A percentile compares a stretch with the other conserved stretches of the same genome.
Evolutionary conservation across 345 rosid species (phyloP).

Genomic region (Eucalyptus pauciflora): DNA sequence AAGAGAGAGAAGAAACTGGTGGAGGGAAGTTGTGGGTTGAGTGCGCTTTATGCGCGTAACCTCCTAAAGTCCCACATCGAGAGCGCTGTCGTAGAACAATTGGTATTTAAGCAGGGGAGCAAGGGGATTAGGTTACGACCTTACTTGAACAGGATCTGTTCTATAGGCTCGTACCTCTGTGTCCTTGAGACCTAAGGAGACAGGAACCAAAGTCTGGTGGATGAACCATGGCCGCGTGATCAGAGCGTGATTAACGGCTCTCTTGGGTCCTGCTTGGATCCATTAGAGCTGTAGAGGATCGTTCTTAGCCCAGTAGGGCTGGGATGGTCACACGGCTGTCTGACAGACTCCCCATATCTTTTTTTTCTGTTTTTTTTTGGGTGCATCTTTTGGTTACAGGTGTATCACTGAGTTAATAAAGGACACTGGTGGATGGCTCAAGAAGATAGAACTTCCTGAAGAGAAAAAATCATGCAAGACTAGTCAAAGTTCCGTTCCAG

Average conservation of each 20-base stretch:
- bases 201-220: conserved; percentile 2
- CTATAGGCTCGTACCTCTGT: conserved; percentile 4
- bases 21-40: not conserved
- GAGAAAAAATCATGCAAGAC: not conserved
- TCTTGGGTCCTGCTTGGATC: fast-evolving
- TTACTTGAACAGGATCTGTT: conserved; percentile 11
- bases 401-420: not conserved
- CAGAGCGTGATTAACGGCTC: conserved; percentile 1
- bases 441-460: not conserved
- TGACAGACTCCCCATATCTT: not conserved
- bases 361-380: not conserved
- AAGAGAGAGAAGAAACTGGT: not conserved
- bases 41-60: not conserved
- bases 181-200: not conserved
- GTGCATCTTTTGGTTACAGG: not conserved
- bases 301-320: not conserved
- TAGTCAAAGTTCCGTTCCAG: not conserved
- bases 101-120: fast-evolving
- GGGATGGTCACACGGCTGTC: not conserved
- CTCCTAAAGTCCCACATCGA: not conserved
- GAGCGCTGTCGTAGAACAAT: fast-evolving
- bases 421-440: not conserved
- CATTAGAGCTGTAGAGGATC: not conserved
- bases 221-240: not conserved
- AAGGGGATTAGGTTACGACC: fast-evolving